Conservation (phyloP, 495 filamentous ascomycete species). For the Neurospora sublineolata region DNA sequence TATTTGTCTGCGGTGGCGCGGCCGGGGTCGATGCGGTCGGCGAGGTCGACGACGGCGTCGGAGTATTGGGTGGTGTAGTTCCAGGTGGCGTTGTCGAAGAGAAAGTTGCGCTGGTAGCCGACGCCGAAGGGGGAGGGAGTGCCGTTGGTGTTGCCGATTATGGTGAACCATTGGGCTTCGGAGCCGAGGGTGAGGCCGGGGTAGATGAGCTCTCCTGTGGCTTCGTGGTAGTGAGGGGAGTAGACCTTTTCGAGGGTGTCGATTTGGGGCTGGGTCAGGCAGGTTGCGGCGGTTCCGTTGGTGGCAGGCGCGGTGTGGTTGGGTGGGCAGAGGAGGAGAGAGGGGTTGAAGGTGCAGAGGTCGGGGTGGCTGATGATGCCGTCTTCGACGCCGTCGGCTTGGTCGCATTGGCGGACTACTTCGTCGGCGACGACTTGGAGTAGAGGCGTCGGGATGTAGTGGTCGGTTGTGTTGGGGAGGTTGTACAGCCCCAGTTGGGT, state of each 20-base stretch:
- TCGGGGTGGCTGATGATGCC: slow-evolving; percentile 50
- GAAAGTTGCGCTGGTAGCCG: slow-evolving; percentile 27
- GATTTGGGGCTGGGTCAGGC: slow-evolving; percentile 47
- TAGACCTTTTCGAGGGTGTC: slow-evolving; percentile 44
- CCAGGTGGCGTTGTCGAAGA: slow-evolving; percentile 32
- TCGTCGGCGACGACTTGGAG: slow-evolving; percentile 44
- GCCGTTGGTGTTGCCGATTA: slow-evolving; percentile 11
- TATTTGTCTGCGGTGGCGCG: slow-evolving; percentile 32
- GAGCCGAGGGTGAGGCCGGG: slow-evolving; percentile 33
- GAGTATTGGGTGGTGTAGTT: slow-evolving; percentile 22
- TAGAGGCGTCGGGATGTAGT: slow-evolving; percentile 38
- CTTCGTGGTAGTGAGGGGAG: slow-evolving; percentile 37
- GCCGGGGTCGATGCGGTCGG: slow-evolving; percentile 30
- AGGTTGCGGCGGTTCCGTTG: slow-evolving; percentile 23
- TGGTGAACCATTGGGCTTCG: slow-evolving; percentile 13
- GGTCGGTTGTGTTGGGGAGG: slow-evolving; percentile 29
- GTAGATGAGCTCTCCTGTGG: slow-evolving; percentile 40
- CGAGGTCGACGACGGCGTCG: not conserved
- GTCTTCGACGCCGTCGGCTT: slow-evolving; percentile 48
- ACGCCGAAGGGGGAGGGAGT: slow-evolving; percentile 22
- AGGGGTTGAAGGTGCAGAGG: slow-evolving; percentile 44
- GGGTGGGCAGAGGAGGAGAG: slow-evolving; percentile 38
- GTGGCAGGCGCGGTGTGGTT: slow-evolving; percentile 8
- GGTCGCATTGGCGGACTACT: slow-evolving; percentile 58
- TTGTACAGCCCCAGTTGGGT: slow-evolving; percentile 24